Percentiles rank a stretch among this genome's conserved stretches.
These are phyloP conservation scores for Exophiala alcalophila DNA, from an alignment of 2,329 filamentous ascomycete species.

Conservation along the genomic window DNA sequence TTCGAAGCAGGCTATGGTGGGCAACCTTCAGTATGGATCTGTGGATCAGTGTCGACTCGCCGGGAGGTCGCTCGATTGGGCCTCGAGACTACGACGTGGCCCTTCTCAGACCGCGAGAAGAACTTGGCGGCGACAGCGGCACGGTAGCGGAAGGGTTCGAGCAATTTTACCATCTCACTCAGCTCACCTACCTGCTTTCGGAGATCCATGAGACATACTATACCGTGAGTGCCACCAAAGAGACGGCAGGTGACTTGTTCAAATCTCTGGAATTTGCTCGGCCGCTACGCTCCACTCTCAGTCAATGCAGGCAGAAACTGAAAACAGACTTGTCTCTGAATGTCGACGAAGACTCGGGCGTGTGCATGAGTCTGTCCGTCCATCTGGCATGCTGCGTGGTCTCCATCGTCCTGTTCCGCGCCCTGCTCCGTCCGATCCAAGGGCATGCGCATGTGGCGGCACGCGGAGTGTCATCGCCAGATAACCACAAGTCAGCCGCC, in stretches of 20 bases:
- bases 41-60: conserved; percentile 38
- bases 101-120: not conserved
- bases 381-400: conserved; percentile 9
- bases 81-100: conserved; percentile 14
- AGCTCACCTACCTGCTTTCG: conserved; percentile 8
- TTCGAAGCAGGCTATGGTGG: conserved; percentile 50
- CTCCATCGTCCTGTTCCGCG: conserved; percentile 14
- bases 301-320: conserved; percentile 13
- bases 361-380: conserved; percentile 11
- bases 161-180: conserved; percentile 7
- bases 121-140: not conserved
- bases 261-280: conserved; percentile 15
- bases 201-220: conserved; percentile 14
- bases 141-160: not conserved
- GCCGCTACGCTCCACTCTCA: conserved; percentile 12
- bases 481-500: conserved; percentile 7
- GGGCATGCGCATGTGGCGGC: not conserved
- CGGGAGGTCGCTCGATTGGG: conserved; percentile 11
- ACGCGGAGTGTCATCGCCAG: not conserved
- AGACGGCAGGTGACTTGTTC: conserved; percentile 8
- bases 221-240: conserved; percentile 9
- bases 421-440: conserved; percentile 11
- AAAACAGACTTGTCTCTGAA: conserved; percentile 7
- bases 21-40: conserved; percentile 43
- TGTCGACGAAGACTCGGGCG: conserved; percentile 2